Conservation (phyloP, 495 filamentous ascomycete genomes). For the Penicillium taxi region DNA sequence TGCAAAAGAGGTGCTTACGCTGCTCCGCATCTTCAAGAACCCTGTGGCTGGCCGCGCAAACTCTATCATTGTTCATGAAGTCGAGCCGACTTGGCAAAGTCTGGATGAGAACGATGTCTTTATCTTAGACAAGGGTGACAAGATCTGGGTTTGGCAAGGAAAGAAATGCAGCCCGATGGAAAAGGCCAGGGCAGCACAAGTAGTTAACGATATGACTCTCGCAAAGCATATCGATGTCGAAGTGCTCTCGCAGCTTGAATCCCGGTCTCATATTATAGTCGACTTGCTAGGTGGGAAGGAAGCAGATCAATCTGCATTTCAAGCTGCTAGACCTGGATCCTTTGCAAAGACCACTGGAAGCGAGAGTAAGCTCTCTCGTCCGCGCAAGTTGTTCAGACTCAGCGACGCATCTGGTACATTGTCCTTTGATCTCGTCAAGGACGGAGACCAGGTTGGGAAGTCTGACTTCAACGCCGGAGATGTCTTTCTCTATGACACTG, state of each 20-base stretch:
- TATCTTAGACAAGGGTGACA: slow-evolving; percentile 49
- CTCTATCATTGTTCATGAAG: slow-evolving; percentile 51
- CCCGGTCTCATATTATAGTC: slow-evolving; percentile 44
- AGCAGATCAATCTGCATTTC: slow-evolving; percentile 24
- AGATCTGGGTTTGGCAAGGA: slow-evolving; percentile 61
- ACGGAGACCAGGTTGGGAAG: slow-evolving; percentile 30
- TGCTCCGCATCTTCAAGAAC: slow-evolving; percentile 53
- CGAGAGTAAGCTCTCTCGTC: slow-evolving; percentile 7
- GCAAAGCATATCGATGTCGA: slow-evolving; percentile 56
- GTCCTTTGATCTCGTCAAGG: slow-evolving; percentile 46
- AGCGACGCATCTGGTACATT: slow-evolving; percentile 47
- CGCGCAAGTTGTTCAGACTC: slow-evolving; percentile 45
- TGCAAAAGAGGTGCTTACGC: slow-evolving; percentile 32
- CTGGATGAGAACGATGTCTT: slow-evolving; percentile 57
- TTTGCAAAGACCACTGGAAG: slow-evolving; percentile 14
- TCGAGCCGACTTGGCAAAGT: slow-evolving; percentile 51
- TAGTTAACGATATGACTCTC: slow-evolving; percentile 52
- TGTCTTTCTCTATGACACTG: slow-evolving; percentile 51
- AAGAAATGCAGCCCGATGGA: slow-evolving; percentile 56
- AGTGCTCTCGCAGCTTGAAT: slow-evolving; percentile 50
- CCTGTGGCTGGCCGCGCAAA: slow-evolving; percentile 33
- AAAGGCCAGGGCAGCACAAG: slow-evolving; percentile 55
- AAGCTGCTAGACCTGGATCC: slow-evolving; percentile 31
- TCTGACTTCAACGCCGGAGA: slow-evolving; percentile 47
- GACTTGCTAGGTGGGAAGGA: slow-evolving; percentile 47